phyloP scores from a whole-genome alignment of 2,329 filamentous ascomycete species.

The Neofusicoccum ribis region DNA sequence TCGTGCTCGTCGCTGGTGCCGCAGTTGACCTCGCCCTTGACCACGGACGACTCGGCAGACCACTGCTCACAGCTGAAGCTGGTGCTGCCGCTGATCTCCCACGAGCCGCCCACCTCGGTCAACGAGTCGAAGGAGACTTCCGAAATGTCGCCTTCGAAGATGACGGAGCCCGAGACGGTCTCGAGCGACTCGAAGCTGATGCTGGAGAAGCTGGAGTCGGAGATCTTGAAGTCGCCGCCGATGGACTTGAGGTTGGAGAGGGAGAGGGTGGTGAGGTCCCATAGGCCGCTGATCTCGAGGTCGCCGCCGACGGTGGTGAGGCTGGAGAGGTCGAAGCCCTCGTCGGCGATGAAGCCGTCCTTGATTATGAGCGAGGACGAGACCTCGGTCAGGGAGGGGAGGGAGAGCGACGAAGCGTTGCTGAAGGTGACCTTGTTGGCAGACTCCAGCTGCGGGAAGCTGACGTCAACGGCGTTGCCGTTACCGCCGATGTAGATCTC shows the following conservation, averaged over 20 bases:
- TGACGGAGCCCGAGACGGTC: slow-evolving; percentile 24
- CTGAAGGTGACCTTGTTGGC: slow-evolving; percentile 6
- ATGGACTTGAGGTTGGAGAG: slow-evolving; percentile 10
- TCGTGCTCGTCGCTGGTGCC: neutral
- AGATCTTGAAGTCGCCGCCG: slow-evolving; percentile 11
- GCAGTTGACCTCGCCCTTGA: slow-evolving; percentile 1
- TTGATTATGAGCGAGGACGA: slow-evolving; percentile 6
- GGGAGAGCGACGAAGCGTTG: slow-evolving; percentile 4
- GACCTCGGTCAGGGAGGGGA: slow-evolving; percentile 12
- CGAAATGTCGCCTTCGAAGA: neutral
- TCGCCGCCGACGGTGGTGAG: slow-evolving; percentile 2
- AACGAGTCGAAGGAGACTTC: neutral
- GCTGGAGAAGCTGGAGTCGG: slow-evolving; percentile 11
- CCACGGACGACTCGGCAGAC: neutral
- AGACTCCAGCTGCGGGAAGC: slow-evolving; percentile 8
- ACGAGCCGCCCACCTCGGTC: slow-evolving; percentile 3
- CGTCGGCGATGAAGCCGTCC: neutral
- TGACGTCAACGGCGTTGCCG: slow-evolving; percentile 9
- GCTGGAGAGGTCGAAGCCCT: slow-evolving; percentile 10
- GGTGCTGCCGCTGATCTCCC: neutral
- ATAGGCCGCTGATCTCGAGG: slow-evolving; percentile 10
- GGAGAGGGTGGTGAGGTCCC: neutral
- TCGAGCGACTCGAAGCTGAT: slow-evolving; percentile 8
- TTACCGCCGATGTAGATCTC: slow-evolving; percentile 5
- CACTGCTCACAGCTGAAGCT: neutral